phyloP scores from a whole-genome alignment of 2,329 filamentous ascomycete genomes.

The Penicillium sp. region DNA sequence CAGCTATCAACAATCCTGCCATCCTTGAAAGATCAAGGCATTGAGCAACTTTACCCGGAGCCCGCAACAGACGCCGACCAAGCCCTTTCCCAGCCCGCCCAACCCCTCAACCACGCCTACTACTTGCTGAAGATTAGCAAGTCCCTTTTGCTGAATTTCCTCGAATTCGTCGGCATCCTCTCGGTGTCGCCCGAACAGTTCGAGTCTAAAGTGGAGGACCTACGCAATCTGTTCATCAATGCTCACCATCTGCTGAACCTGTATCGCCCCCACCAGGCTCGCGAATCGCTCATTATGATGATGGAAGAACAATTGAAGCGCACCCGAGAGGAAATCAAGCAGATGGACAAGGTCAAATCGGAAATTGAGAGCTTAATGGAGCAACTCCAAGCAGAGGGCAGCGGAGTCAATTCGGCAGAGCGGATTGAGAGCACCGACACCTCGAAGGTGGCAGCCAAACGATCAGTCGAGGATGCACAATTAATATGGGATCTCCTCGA shows the following conservation, averaged over 20 bases:
- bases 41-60: constrained; percentile 71
- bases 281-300: constrained; percentile 83
- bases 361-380: constrained; percentile 61
- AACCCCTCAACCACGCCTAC: constrained; percentile 58
- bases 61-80: constrained; percentile 61
- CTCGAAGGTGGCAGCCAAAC: constrained; percentile 21
- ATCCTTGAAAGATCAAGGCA: constrained; percentile 71
- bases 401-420: constrained; percentile 26
- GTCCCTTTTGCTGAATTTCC: constrained; percentile 83
- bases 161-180: constrained; percentile 79
- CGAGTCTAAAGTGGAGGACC: constrained; percentile 74
- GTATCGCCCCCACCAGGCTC: constrained; percentile 89
- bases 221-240: constrained; percentile 85
- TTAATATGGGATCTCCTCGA: constrained; percentile 50
- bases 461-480: constrained; percentile 38
- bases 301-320: constrained; percentile 84
- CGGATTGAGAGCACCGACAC: constrained; percentile 16
- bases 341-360: constrained; percentile 74
- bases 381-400: constrained; percentile 41
- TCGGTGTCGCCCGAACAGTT: constrained; percentile 70
- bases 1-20: constrained; percentile 66
- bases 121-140: constrained; percentile 80
- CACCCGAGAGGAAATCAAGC: constrained; percentile 76
- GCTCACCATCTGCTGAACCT: constrained; percentile 93
- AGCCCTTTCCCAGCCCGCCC: constrained; percentile 39